Percentiles rank a stretch among this genome's conserved stretches.
Evolutionary conservation across 2,329 filamentous ascomycete genomes (phyloP).

Genomic region (Dactylonectria macrodidyma): DNA sequence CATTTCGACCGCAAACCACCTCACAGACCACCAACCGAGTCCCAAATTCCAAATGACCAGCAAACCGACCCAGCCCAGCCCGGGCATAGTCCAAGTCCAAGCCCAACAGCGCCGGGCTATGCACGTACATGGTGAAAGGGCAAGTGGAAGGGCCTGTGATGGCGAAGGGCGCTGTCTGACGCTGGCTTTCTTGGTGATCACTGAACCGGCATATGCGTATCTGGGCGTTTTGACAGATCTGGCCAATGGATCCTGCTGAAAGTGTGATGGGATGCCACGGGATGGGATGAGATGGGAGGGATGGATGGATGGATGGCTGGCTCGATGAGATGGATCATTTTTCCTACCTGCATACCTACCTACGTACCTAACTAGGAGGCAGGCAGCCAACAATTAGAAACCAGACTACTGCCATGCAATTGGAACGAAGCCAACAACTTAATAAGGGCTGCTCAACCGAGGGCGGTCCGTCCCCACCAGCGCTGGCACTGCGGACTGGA

Average conservation of each 20-base stretch:
- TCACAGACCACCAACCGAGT: conserved; percentile 13
- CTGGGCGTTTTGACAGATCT: conserved; percentile 19
- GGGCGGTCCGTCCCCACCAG: not conserved
- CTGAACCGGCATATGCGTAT: conserved; percentile 1
- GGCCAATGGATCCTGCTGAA: conserved; percentile 12
- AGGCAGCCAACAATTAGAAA: not conserved
- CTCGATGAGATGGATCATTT: not conserved
- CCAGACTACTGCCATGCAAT: conserved; percentile 1
- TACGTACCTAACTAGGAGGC: too few relatives aligned
- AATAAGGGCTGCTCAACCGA: conserved; percentile 1
- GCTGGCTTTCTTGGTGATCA: not conserved
- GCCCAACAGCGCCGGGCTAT: conserved; percentile 18
- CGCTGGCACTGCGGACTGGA: conserved; percentile 4
- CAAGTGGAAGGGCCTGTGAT: conserved; percentile 10
- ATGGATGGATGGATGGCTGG: too few relatives aligned
- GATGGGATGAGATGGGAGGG: not conserved
- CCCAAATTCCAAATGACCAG: not conserved
- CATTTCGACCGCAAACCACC: not conserved
- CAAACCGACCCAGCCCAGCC: conserved; percentile 5
- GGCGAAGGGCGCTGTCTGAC: conserved; percentile 3
- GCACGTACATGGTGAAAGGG: not conserved
- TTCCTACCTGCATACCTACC: not conserved
- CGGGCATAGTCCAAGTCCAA: conserved; percentile 19
- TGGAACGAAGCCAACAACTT: not conserved
- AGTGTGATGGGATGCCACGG: conserved; percentile 17